Evolutionary conservation across 139 green algal genomes (phyloP).

Genomic region (Picochlorum sp.): DNA sequence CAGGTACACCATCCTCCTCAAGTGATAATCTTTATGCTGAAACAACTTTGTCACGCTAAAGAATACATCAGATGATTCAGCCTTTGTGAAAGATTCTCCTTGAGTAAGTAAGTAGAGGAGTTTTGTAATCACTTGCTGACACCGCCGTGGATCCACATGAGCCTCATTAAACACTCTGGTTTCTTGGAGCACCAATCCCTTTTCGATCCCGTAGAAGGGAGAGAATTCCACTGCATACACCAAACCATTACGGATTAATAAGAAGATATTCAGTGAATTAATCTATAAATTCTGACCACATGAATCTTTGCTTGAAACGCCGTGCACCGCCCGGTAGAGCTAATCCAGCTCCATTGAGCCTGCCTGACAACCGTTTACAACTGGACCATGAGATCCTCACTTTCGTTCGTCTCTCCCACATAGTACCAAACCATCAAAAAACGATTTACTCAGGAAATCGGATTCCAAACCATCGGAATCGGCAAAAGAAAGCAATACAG

Average conservation of each 20-base stretch:
- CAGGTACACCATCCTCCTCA: constrained; percentile 96
- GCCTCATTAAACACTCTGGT: constrained; percentile 88
- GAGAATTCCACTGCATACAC: constrained; percentile 88
- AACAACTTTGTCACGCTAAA: constrained; percentile 98
- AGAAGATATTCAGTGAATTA: neutral
- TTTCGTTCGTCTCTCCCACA: no score
- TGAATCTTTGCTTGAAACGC: neutral
- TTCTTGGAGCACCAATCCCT: constrained; percentile 96
- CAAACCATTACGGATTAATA: no score
- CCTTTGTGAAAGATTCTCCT: constrained; percentile 97
- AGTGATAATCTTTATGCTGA: constrained; percentile 87
- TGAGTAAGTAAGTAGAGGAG: constrained; percentile 96
- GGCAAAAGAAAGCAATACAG: neutral
- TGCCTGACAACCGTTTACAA: no score
- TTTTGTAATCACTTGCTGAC: constrained; percentile 99
- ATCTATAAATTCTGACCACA: neutral
- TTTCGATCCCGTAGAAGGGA: constrained; percentile 98
- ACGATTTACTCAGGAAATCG: neutral
- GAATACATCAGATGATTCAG: constrained; percentile 95
- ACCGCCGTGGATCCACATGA: constrained; percentile 83
- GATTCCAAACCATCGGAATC: neutral
- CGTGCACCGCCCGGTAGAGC: neutral
- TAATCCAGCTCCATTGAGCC: no score
- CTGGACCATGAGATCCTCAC: no score
- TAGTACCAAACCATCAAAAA: neutral